Conservation (phyloP, 306 rosid genomes). For the Trichosanthes truncata region DNA sequence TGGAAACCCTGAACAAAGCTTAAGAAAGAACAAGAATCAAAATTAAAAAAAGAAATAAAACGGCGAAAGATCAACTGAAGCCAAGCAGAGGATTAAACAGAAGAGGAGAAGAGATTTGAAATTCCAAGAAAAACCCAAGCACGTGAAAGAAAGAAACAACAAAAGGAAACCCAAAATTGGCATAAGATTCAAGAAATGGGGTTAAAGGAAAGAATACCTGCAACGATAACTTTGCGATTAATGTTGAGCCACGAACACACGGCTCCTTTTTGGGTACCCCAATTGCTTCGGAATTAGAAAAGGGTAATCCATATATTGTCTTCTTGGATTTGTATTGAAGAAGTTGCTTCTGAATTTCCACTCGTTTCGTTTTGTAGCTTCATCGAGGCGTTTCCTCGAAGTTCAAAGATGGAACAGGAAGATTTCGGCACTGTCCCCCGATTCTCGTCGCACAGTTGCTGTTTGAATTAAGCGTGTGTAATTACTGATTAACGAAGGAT, state of each 20-base stretch:
- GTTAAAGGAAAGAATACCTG: constrained; percentile 10
- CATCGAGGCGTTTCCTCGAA: not conserved
- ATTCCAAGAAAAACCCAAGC: not conserved
- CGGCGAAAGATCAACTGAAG: not conserved
- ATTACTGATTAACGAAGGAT: too few species aligned
- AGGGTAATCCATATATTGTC: not conserved
- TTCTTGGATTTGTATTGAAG: not conserved
- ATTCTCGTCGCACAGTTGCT: not conserved
- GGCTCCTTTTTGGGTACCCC: not conserved
- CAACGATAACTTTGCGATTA: not conserved
- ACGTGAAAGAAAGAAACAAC: not conserved
- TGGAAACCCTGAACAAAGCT: not conserved
- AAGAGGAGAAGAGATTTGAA: not conserved
- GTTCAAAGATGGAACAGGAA: not conserved
- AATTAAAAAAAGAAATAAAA: not conserved
- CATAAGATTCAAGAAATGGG: constrained; percentile 7
- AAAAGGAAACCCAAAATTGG: not conserved
- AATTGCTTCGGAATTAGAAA: not conserved
- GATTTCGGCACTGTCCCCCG: not conserved
- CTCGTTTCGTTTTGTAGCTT: not conserved
- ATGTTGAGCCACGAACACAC: not conserved
- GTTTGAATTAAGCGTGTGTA: not conserved
- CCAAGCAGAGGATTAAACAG: not conserved
- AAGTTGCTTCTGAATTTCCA: not conserved
- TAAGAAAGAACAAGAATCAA: not conserved